phyloP scores from a whole-genome alignment of 306 rosid genomes.

The Corylus avellana region DNA sequence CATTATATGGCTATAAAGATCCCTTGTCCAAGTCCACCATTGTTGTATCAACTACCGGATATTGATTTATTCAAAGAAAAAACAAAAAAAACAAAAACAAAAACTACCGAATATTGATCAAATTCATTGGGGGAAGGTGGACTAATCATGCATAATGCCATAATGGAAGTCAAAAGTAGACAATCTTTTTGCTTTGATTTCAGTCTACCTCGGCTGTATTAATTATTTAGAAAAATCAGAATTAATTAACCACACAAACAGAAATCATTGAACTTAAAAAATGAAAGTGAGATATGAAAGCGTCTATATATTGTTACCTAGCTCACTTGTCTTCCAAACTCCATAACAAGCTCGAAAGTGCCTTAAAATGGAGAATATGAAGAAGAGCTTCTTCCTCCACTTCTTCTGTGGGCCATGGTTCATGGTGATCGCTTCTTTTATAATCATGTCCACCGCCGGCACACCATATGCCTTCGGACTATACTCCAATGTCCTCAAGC shows the following conservation, averaged over 20 bases:
- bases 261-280: neutral
- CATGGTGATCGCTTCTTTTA: conserved; percentile 36
- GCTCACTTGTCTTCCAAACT: neutral
- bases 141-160: neutral
- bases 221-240: neutral
- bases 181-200: neutral
- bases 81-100: too few relatives aligned
- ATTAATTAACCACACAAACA: neutral
- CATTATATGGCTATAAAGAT: neutral
- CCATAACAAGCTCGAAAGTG: neutral
- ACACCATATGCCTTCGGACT: conserved; percentile 49
- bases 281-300: neutral
- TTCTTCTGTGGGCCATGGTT: conserved; percentile 38
- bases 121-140: neutral
- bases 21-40: neutral
- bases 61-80: neutral
- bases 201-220: too few relatives aligned
- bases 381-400: conserved; percentile 28
- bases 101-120: neutral
- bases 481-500: conserved; percentile 38
- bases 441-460: conserved; percentile 49
- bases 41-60: neutral
- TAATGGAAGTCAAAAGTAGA: neutral
- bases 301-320: neutral
- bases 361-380: neutral